Percentiles rank a stretch among this genome's conserved stretches.
Conservation (phyloP, 2,329 filamentous ascomycete genomes). For the Aulographum hederae region DNA sequence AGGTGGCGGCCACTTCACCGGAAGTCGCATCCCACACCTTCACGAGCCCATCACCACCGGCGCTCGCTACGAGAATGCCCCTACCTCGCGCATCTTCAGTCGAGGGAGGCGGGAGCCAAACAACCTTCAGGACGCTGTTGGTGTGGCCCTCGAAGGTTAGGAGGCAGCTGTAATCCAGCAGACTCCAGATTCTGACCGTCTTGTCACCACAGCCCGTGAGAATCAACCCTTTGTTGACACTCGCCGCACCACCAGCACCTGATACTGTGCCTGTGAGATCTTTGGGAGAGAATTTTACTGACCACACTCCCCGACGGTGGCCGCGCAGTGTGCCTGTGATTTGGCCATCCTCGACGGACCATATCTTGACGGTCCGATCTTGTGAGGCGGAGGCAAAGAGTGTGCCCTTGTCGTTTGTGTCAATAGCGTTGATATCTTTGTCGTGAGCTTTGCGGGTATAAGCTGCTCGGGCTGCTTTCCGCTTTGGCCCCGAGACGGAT, state of each 20-base stretch:
- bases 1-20: slow-evolving; percentile 70
- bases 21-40: slow-evolving; percentile 87
- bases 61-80: slow-evolving; percentile 59
- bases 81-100: slow-evolving; percentile 33
- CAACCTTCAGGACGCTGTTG: slow-evolving; percentile 84
- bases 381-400: slow-evolving; percentile 93
- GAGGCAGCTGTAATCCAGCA: slow-evolving; percentile 81
- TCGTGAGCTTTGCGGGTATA: slow-evolving; percentile 95
- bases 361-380: slow-evolving; percentile 93
- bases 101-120: slow-evolving; percentile 50
- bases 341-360: slow-evolving; percentile 78
- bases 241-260: slow-evolving; percentile 44
- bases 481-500: slow-evolving; percentile 28
- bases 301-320: slow-evolving; percentile 91
- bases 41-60: slow-evolving; percentile 83
- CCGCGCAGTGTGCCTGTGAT: slow-evolving; percentile 80
- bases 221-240: slow-evolving; percentile 54
- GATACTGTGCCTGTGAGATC: slow-evolving; percentile 35
- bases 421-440: slow-evolving; percentile 94
- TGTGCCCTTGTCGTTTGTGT: slow-evolving; percentile 54
- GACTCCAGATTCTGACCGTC: slow-evolving; percentile 86
- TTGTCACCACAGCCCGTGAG: slow-evolving; percentile 91
- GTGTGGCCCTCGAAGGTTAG: slow-evolving; percentile 92
- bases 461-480: slow-evolving; percentile 42
- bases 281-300: slow-evolving; percentile 72